phyloP scores from a whole-genome alignment of 129 eudicot species.

The Pseudognaphalium luteoalbum region DNA sequence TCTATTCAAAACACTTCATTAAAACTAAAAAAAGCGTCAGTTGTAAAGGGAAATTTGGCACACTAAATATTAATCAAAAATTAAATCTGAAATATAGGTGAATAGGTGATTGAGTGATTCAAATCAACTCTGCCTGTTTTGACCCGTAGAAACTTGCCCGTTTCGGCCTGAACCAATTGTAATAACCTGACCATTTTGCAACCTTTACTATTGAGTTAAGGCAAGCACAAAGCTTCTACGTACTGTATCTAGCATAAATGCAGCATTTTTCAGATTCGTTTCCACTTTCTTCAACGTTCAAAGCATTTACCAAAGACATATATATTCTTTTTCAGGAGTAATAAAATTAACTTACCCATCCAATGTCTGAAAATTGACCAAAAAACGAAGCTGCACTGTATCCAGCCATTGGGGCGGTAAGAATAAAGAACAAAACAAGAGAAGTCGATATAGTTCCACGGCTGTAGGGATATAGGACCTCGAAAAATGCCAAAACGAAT shows the following conservation, averaged over 20 bases:
- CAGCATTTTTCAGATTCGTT: not conserved
- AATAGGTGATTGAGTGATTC: too few species aligned
- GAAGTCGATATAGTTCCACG: constrained; percentile 66
- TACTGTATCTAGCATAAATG: not conserved
- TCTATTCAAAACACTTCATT: not conserved
- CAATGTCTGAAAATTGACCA: constrained; percentile 62
- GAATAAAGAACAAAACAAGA: constrained; percentile 51
- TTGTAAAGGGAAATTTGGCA: not conserved
- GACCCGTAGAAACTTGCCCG: too few species aligned
- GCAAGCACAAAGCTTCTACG: not conserved
- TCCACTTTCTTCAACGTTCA: not conserved
- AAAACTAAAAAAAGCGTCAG: not conserved
- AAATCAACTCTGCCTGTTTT: not conserved
- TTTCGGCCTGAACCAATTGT: not conserved
- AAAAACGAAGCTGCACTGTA: constrained; percentile 68
- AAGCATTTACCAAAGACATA: not conserved
- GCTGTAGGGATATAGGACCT: constrained; percentile 65
- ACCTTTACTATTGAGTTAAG: not conserved
- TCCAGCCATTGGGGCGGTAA: constrained; percentile 73
- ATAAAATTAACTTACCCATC: constrained; percentile 64
- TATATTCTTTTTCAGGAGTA: not conserved
- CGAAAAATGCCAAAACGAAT: constrained; percentile 58
- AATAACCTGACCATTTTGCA: not conserved
- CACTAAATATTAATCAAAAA: not conserved
- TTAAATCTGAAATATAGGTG: not conserved